Base-by-base conservation (phyloP, 257 asterid genomes). In the Perilla frutescens region DNA sequence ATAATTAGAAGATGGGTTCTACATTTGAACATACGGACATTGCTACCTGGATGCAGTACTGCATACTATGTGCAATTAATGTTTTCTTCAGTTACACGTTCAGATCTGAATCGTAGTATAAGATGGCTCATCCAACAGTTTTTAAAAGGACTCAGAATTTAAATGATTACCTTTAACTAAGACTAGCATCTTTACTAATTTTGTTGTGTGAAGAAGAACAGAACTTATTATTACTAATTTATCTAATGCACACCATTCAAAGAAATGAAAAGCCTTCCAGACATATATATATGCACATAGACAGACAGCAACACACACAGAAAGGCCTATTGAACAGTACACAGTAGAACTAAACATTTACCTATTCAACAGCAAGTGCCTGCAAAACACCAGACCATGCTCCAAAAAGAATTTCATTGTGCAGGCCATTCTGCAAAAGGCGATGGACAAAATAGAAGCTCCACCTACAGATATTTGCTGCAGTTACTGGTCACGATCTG, bases 301-400 rank as follows among this genome's bases (percentile, higher is more conserved):
- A 32, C 13, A 36, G 31, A 57, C 70, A 15, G 65, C 15, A 66
- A 55, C 55, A 75, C 62, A 47, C 72, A 51, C 66, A 51, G 66
- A 63, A 43, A 77, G 62, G 86, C 96, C 90, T 82, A 73, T 72
- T 80, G 75, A 81, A 73, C 70, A 85, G 87, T 86, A 87, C 31
- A 60, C 0, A 9, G 3, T 4, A 43, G 37, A 44, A 20, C 10
- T 20, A 10, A 43, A 10, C 8, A 1, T 64, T 64, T 43, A 87
- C 96, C 94, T 81, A 72, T 75, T 81, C 73, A 81, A 75, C 67
- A 85, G 91, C 88, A 88, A 50, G 94, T 82, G 91, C 94, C 94
- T 48, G 92, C 92, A 87, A 76, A 81, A 79, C 77, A 81, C 87
- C 86, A 86, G 87, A 90, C 81, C 89, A 86, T 83, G 81, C 82